Conservation (phyloP, 2,329 filamentous ascomycete species). For the Penicillium sp. region DNA sequence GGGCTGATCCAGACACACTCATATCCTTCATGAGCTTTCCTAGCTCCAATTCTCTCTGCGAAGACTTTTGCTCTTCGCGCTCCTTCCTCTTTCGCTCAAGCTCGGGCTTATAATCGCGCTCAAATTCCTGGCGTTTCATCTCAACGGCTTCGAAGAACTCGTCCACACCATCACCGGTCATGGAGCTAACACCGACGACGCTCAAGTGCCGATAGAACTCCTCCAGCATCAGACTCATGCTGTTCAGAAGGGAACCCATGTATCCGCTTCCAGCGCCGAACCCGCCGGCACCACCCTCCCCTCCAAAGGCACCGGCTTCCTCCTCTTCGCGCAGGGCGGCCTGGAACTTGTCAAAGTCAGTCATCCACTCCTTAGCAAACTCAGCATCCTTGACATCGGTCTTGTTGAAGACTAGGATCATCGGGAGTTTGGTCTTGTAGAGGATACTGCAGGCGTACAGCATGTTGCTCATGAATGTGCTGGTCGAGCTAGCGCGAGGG, state of each 20-base stretch:
- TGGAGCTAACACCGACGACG: slow-evolving; percentile 90
- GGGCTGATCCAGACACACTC: slow-evolving; percentile 60
- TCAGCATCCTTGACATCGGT: slow-evolving; percentile 90
- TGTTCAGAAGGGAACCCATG: slow-evolving; percentile 94
- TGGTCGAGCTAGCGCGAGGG: slow-evolving; percentile 87
- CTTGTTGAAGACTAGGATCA: slow-evolving; percentile 99
- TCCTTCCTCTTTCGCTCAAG: slow-evolving; percentile 78
- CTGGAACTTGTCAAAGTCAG: slow-evolving; percentile 96
- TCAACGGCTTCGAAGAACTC: slow-evolving; percentile 92
- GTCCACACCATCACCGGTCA: slow-evolving; percentile 88
- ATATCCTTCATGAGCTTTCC: slow-evolving; percentile 96
- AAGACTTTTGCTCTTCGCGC: slow-evolving; percentile 75
- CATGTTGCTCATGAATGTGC: slow-evolving; percentile 99
- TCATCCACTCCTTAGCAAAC: slow-evolving; percentile 99
- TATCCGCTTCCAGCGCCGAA: slow-evolving; percentile 81
- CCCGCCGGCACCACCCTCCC: slow-evolving; percentile 66
- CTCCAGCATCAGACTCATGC: slow-evolving; percentile 96
- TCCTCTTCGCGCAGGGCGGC: slow-evolving; percentile 81
- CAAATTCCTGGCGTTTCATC: slow-evolving; percentile 86
- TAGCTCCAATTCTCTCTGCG: slow-evolving; percentile 77
- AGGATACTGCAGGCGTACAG: slow-evolving; percentile 97
- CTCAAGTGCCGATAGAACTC: slow-evolving; percentile 96
- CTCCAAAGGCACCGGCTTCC: slow-evolving; percentile 75
- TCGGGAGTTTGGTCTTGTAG: slow-evolving; percentile 97
- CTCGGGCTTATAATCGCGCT: slow-evolving; percentile 89